Evolutionary conservation across 23 red algal species (phyloP), one percentile per base, ranked within the genome.

Genomic region (Cyanidioschyzon merolae): DNA sequence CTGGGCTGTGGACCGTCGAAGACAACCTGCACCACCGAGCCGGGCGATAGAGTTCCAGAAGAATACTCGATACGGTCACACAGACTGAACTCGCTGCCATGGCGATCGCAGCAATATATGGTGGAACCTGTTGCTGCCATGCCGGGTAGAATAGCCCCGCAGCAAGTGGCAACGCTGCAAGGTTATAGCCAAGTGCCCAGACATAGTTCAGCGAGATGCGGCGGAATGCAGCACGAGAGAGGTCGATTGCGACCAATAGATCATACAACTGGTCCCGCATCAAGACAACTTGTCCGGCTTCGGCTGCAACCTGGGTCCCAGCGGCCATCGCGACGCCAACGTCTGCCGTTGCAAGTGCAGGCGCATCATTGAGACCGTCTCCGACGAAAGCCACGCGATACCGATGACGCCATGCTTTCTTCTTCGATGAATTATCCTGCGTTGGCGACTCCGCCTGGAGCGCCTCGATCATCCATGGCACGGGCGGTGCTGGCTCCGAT

Each of bases 291-390:
- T 79, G 67, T 24, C 88, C 94, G 17, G 80, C 77, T 37, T 86
- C 88, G 0, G 80, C 77, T 0, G 94, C 88, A 29, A 98, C 41
- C 3, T 87, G 84, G 34, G 45, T 77, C 16, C 89, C 89, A 0
- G 76, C 75, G 15, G 88, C 94, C 30, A 98, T 91, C 26, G 94
- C 87, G 0, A 98, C 67, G 21, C 94, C 94, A 26, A 98, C 84
- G 63, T 80, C 79, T 2, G 94, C 88, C 34, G 81, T 82, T 2
- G 94, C 85, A n/a, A 98, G 76, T 1, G 94, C 94, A 29, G 87
- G 79, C 32, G 82, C 94, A 63, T 98, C 94, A 31, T 98, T 98
- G 41, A 98, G 82, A 18, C 94, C 94, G 75, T 98, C 94, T 12
- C 94, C 94, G 51, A 91, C 86, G 39, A 98, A 89, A 1, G 84